phyloP scores from a whole-genome alignment of 179 eudicot species.

The Patellifolia procumbens region DNA sequence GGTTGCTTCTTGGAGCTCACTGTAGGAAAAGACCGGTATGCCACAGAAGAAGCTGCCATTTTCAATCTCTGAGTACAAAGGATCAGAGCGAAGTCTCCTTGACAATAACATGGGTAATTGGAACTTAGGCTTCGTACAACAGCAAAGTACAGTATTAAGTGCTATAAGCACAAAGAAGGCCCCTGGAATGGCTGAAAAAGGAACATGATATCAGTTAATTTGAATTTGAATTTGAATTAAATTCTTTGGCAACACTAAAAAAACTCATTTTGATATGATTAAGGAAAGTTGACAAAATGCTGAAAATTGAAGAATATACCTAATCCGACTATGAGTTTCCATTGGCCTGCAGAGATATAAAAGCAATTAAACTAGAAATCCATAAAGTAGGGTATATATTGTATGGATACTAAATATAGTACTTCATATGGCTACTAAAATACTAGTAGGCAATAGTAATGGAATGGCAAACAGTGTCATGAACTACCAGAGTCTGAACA shows the following conservation, averaged over 20 bases:
- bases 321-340: conserved; percentile 17
- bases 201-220: conserved; percentile 4
- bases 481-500: not conserved
- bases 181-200: conserved; percentile 19
- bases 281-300: not conserved
- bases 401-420: no score
- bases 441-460: not conserved
- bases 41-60: conserved; percentile 42
- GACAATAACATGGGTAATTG: conserved; percentile 26
- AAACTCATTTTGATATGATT: not conserved
- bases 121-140: no score
- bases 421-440: no score
- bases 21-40: conserved; percentile 56
- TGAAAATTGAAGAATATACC: conserved; percentile 21
- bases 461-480: no score
- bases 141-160: no score
- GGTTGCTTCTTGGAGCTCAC: conserved; percentile 79
- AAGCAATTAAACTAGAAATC: conserved; percentile 7
- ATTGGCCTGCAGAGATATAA: conserved; percentile 23
- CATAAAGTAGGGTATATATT: not conserved
- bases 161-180: conserved; percentile 17
- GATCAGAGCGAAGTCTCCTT: conserved; percentile 37
- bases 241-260: not conserved
- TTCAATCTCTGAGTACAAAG: conserved; percentile 44
- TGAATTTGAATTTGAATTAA: not conserved